Percentiles rank a stretch among this genome's conserved stretches.
Conservation (phyloP, 345 rosid species). For the Lepidium africanum region DNA sequence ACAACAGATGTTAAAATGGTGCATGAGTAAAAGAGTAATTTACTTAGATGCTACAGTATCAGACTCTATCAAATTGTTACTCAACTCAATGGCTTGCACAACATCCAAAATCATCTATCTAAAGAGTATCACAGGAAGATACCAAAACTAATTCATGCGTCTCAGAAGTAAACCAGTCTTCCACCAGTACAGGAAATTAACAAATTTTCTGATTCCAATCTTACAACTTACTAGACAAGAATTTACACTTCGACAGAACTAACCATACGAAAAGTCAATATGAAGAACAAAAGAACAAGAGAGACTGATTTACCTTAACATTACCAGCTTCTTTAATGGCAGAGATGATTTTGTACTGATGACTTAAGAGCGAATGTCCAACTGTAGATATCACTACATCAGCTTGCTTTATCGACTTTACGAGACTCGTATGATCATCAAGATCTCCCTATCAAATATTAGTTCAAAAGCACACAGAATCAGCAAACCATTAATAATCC, state of each 20-base stretch:
- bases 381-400: slow-evolving; percentile 52
- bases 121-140: not conserved
- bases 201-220: not conserved
- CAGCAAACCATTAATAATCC: not conserved
- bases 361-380: slow-evolving; percentile 26
- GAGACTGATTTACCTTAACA: slow-evolving; percentile 34
- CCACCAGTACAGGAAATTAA: not conserved
- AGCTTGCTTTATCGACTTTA: slow-evolving; percentile 47
- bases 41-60: not conserved
- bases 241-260: too few species aligned
- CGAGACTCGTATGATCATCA: slow-evolving; percentile 39
- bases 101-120: not conserved
- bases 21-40: not conserved
- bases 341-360: slow-evolving; percentile 43
- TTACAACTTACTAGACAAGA: too few species aligned
- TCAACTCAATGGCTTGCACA: not conserved
- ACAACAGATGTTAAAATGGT: not conserved
- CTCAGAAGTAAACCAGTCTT: not conserved
- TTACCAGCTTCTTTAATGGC: slow-evolving; percentile 68
- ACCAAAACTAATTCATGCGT: not conserved
- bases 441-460: slow-evolving; percentile 43
- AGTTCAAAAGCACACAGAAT: not conserved
- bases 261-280: not conserved
- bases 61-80: not conserved
- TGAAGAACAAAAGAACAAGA: not conserved